Percentiles rank a stretch among this genome's conserved stretches.
These are phyloP conservation scores for Botrytis aclada DNA, from an alignment of 2,329 filamentous ascomycete genomes.

Conservation along the genomic window DNA sequence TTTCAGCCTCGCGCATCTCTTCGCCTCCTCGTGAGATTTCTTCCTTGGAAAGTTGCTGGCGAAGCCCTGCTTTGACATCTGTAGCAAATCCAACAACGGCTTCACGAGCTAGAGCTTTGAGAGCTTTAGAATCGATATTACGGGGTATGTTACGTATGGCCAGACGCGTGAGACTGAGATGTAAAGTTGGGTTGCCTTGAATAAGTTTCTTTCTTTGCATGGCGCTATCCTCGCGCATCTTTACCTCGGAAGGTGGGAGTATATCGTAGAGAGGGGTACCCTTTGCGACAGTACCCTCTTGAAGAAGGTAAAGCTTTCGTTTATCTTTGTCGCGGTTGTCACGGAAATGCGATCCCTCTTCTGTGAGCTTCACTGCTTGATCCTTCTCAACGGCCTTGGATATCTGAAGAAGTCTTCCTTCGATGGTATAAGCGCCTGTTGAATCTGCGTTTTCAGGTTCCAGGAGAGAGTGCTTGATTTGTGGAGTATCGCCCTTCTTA, in stretches of 20 bases:
- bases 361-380: conserved; percentile 72
- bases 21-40: conserved; percentile 78
- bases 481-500: conserved; percentile 38
- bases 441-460: conserved; percentile 82
- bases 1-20: conserved; percentile 77
- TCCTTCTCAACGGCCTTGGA: conserved; percentile 80
- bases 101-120: conserved; percentile 86
- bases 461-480: conserved; percentile 74
- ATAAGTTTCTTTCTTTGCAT: conserved; percentile 88
- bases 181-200: conserved; percentile 83
- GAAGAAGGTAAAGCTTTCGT: conserved; percentile 80
- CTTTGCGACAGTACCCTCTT: conserved; percentile 78
- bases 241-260: conserved; percentile 74
- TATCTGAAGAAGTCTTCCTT: conserved; percentile 82
- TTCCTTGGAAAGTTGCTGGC: conserved; percentile 81
- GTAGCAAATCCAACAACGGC: conserved; percentile 92
- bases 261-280: conserved; percentile 74
- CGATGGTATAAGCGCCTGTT: conserved; percentile 82
- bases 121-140: conserved; percentile 75
- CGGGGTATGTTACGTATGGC: conserved; percentile 89
- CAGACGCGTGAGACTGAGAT: conserved; percentile 84
- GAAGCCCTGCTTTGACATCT: conserved; percentile 76
- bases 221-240: conserved; percentile 82
- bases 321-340: conserved; percentile 79
- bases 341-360: conserved; percentile 60